Base-by-base conservation (phyloP, 1,139 yeast species). In the Geotrichum histeridarum region DNA sequence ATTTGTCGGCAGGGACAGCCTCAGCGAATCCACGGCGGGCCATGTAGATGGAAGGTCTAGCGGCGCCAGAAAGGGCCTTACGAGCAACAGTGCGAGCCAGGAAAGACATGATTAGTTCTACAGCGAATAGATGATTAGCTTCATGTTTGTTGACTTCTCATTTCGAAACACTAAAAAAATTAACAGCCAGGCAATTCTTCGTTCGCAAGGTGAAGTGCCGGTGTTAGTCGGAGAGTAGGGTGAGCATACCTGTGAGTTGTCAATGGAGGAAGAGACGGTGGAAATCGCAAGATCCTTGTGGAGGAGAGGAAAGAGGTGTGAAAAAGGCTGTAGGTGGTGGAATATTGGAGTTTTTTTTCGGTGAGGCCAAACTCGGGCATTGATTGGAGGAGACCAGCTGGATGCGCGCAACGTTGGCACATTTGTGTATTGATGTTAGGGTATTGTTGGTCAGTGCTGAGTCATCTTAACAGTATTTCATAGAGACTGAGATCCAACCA, bases 1-100 rank as follows among this genome's bases (percentile, higher is more conserved):
- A 80, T 64, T 84, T 86, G 70, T 86, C 95, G 62, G 87, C 70
- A 60, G 85, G 79, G 56, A 83, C 84, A 63, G 87, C 95, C 69
- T 93, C 95, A 67, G 97, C 97, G 69, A 89, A 88, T 59, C 86
- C 78, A 83, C 96, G 86, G 72, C 81, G 84, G 63, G 83, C 82
- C 61, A 79, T 77, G 67, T 76, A 69, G 68, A 80, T 73, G 61
- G 83, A 77, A 68, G 82, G 83, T 74, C 84, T 82, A 65, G 85
- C 79, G 52, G 60, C 51, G 49, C 61, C 58, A 39, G 50, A 45
- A 27, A 52, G 59, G 58, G 66, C 60, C 58, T 60, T 53, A 56
- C 61, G 59, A 44, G 62, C 59, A 51, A 62, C 48, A 42, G 65
- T 57, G 57, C 68, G 64, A 50, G 56, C 58, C 57, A 59, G 50